Conservation (phyloP, 1,284 basidiomycete species). For the Trichosporon asahii region DNA sequence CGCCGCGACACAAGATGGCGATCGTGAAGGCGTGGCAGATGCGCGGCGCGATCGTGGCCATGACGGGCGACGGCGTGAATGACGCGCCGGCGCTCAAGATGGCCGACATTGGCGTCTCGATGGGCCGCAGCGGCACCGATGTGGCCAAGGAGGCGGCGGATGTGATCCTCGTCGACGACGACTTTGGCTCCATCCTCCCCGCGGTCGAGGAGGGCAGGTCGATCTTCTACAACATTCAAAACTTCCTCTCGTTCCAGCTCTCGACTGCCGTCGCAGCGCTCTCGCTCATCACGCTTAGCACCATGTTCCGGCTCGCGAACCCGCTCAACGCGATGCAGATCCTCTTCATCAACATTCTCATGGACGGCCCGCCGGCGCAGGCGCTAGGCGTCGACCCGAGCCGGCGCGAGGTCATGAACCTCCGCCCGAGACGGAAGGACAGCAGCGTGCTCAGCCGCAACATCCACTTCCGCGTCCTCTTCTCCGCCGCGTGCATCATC, state of each 20-base stretch:
- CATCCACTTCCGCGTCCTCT: conserved; percentile 74
- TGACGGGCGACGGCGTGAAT: conserved; percentile 98
- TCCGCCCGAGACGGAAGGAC: conserved; percentile 82
- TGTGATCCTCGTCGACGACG: conserved; percentile 95
- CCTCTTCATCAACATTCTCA: conserved; percentile 96
- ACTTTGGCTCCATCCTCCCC: conserved; percentile 88
- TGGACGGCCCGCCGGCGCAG: conserved; percentile 98
- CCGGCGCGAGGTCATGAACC: conserved; percentile 81
- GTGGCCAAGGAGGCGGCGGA: conserved; percentile 98
- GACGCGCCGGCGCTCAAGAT: conserved; percentile 95
- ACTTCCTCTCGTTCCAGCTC: conserved; percentile 94
- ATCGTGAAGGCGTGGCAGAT: conserved; percentile 91
- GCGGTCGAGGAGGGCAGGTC: conserved; percentile 97
- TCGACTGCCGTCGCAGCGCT: conserved; percentile 93
- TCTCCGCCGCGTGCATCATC: conserved; percentile 87
- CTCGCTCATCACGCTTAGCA: conserved; percentile 89
- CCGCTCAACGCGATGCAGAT: conserved; percentile 99
- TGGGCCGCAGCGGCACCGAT: conserved; percentile 95
- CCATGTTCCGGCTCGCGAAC: conserved; percentile 80
- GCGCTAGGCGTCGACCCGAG: conserved; percentile 95
- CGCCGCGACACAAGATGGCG: conserved; percentile 94
- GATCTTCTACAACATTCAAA: conserved; percentile 98
- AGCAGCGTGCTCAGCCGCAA: conserved; percentile 76
- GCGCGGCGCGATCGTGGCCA: conserved; percentile 84
- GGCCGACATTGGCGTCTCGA: conserved; percentile 96